Percentiles rank a stretch among this genome's conserved stretches.
phyloP scores from a whole-genome alignment of 1,284 basidiomycete species.

The Athelia sp. region DNA sequence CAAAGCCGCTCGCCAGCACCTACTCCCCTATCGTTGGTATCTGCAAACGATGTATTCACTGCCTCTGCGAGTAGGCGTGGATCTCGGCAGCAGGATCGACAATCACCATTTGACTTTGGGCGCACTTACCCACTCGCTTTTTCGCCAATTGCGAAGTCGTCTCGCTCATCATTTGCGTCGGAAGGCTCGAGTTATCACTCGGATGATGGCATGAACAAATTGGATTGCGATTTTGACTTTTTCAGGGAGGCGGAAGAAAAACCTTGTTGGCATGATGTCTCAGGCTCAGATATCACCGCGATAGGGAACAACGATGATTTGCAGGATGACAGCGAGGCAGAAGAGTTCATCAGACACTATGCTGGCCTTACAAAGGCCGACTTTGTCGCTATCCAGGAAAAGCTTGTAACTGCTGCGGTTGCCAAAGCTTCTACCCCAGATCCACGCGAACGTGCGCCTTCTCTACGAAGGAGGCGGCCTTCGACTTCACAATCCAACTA shows the following conservation, averaged over 20 bases:
- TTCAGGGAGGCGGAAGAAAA: conserved; percentile 44
- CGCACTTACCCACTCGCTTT: conserved; percentile 54
- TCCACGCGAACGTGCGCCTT: conserved; percentile 50
- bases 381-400: conserved; percentile 67
- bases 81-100: conserved; percentile 46
- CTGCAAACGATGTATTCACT: conserved; percentile 25
- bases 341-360: conserved; percentile 56
- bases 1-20: conserved; percentile 37
- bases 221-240: conserved; percentile 45
- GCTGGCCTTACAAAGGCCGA: conserved; percentile 66
- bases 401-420: conserved; percentile 54
- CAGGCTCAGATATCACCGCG: conserved; percentile 35
- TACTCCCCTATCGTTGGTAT: conserved; percentile 41
- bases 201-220: conserved; percentile 55
- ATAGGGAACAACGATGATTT: conserved; percentile 42
- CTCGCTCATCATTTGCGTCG: conserved; percentile 72
- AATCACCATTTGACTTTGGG: conserved; percentile 46
- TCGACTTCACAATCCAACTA: conserved; percentile 80
- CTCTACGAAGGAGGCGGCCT: conserved; percentile 61
- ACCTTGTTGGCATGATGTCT: conserved; percentile 58
- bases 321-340: conserved; percentile 55
- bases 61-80: conserved; percentile 33
- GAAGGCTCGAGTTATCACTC: conserved; percentile 81
- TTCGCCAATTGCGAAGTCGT: conserved; percentile 68
- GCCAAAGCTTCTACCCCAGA: conserved; percentile 53